Conservation (phyloP, 1,139 yeast genomes). For the Geotrichum restrictum region DNA sequence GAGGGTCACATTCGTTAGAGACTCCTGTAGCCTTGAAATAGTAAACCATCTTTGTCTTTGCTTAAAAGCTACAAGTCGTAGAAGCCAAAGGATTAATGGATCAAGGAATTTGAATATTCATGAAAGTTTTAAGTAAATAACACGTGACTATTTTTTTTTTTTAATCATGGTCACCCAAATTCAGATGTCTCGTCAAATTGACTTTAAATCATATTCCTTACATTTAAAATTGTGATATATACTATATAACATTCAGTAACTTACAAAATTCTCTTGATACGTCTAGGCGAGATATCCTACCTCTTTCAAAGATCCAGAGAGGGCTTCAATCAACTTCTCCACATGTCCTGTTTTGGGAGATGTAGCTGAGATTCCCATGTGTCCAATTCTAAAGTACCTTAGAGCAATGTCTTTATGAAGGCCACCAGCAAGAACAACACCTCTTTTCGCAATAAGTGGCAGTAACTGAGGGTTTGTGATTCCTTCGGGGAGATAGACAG, state of each 20-base stretch:
- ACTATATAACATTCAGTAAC: too few relatives aligned
- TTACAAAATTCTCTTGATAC: too few relatives aligned
- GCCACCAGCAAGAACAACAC: constrained; percentile 88
- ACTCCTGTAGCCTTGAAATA: constrained; percentile 50
- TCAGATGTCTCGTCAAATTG: too few relatives aligned
- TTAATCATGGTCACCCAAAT: too few relatives aligned
- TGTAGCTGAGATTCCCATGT: constrained; percentile 75
- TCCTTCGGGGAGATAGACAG: constrained; percentile 77
- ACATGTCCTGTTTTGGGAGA: constrained; percentile 29
- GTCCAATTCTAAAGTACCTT: constrained; percentile 89
- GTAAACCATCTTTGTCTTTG: constrained; percentile 58
- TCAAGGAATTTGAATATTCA: not conserved
- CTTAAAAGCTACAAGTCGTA: too few relatives aligned
- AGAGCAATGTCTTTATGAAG: constrained; percentile 76
- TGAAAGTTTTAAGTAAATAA: too few relatives aligned
- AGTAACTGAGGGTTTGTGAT: constrained; percentile 64
- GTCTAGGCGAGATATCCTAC: constrained; percentile 18
- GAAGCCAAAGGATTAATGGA: too few relatives aligned
- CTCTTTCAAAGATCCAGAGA: constrained; percentile 15
- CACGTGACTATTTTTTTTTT: too few relatives aligned
- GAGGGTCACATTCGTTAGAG: constrained; percentile 35
- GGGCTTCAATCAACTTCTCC: constrained; percentile 15
- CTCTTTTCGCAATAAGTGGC: constrained; percentile 56
- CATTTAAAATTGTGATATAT: too few relatives aligned
- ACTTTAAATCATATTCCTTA: too few relatives aligned